phyloP scores from a whole-genome alignment of 257 asterid species.

The Solanum okadae region DNA sequence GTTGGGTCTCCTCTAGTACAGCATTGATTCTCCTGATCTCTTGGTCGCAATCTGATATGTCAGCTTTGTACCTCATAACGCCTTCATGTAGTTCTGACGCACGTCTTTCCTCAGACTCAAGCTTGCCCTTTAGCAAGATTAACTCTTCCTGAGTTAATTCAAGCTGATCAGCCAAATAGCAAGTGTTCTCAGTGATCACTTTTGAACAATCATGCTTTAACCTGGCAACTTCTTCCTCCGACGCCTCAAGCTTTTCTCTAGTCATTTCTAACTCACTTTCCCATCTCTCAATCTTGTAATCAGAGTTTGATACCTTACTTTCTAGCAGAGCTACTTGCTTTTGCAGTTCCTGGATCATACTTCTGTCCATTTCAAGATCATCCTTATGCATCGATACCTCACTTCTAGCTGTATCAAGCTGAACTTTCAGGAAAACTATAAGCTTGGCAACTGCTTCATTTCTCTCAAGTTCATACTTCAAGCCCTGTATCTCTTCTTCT shows the following conservation, averaged over 20 bases:
- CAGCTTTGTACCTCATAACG: constrained; percentile 12
- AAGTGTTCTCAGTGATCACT: constrained; percentile 3
- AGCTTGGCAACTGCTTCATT: constrained; percentile 16
- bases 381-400: constrained; percentile 27
- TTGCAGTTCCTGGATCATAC: constrained; percentile 34
- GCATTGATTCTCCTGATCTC: constrained; percentile 32
- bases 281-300: not conserved
- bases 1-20: constrained; percentile 32
- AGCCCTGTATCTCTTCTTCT: constrained; percentile 42
- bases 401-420: constrained; percentile 34
- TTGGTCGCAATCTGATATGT: constrained; percentile 28
- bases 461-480: constrained; percentile 29
- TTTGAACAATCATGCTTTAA: constrained; percentile 1
- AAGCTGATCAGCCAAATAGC: constrained; percentile 5
- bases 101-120: constrained; percentile 27
- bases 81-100: constrained; percentile 31
- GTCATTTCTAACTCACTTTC: constrained; percentile 3
- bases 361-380: constrained; percentile 35
- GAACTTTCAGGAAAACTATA: constrained; percentile 23
- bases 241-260: constrained; percentile 4
- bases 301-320: not conserved
- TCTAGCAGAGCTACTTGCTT: constrained; percentile 22
- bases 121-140: constrained; percentile 27
- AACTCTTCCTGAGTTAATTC: constrained; percentile 1
- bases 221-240: constrained; percentile 3